Evolutionary conservation across 2,329 filamentous ascomycete genomes (phyloP).

Genomic region (Penicillium vulpinum): DNA sequence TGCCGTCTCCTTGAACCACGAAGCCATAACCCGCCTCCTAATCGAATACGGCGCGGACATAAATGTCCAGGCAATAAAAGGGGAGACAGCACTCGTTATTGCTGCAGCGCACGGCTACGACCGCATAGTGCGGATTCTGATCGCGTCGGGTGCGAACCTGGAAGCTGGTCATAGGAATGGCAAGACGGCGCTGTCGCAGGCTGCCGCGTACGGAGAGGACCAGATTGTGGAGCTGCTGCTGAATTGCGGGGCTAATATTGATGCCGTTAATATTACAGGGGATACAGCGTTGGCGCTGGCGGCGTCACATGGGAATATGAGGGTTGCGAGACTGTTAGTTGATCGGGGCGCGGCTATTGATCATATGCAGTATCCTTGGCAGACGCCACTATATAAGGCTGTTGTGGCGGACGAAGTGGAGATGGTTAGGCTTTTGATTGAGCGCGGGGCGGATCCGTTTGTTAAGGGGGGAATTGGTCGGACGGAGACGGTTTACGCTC

Average conservation of each 20-base stretch:
- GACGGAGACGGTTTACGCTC: neutral
- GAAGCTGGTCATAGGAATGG: neutral
- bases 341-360: conserved; percentile 13
- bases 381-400: conserved; percentile 17
- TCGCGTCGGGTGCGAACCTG: conserved; percentile 8
- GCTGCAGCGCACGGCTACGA: conserved; percentile 14
- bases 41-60: conserved; percentile 13
- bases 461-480: conserved; percentile 5
- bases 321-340: conserved; percentile 12
- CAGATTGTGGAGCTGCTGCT: conserved; percentile 13
- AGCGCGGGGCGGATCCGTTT: conserved; percentile 14
- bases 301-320: conserved; percentile 13
- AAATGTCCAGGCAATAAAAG: neutral
- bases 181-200: conserved; percentile 13
- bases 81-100: conserved; percentile 12
- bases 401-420: conserved; percentile 1
- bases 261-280: conserved; percentile 11
- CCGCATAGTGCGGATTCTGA: conserved; percentile 12
- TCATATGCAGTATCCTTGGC: conserved; percentile 2
- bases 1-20: conserved; percentile 13
- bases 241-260: conserved; percentile 13
- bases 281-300: conserved; percentile 19
- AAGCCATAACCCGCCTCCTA: conserved; percentile 11
- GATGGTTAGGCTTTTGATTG: conserved; percentile 14
- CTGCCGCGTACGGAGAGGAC: conserved; percentile 13